A percentile compares a stretch with the other conserved stretches of the same genome.
Evolutionary conservation across 768 basidiomycete genomes (phyloP).

Genomic region (Collybia nuda): DNA sequence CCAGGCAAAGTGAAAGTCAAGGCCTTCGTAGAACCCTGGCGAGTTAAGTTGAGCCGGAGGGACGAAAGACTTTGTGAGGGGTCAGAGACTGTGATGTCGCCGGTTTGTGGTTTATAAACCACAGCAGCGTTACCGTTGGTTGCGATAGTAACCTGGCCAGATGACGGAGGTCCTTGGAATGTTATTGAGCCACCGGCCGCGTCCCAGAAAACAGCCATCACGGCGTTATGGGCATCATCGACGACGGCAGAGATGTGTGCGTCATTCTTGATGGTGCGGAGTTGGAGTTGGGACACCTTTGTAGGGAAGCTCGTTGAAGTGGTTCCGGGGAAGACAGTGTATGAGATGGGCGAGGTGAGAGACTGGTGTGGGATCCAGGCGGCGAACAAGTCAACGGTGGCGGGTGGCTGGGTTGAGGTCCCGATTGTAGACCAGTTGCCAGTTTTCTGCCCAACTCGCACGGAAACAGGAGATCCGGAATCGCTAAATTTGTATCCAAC

Average conservation of each 20-base stretch:
- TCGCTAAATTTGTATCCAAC: conserved; percentile 57
- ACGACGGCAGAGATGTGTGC: conserved; percentile 47
- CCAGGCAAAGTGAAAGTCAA: conserved; percentile 20
- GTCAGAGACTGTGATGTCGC: conserved; percentile 60
- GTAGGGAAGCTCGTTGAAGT: conserved; percentile 35
- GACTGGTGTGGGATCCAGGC: conserved; percentile 55
- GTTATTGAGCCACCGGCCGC: conserved; percentile 40
- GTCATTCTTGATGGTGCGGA: conserved; percentile 48
- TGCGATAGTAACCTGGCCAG: conserved; percentile 30
- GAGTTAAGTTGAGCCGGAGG: conserved; percentile 29
- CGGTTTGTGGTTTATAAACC: conserved; percentile 39
- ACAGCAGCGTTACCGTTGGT: conserved; percentile 44
- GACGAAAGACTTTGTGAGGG: conserved; percentile 54
- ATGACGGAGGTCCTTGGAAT: conserved; percentile 24
- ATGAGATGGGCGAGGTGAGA: conserved; percentile 39
- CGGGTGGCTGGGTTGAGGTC: conserved; percentile 56
- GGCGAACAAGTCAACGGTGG: conserved; percentile 61
- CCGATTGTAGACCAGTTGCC: conserved; percentile 68
- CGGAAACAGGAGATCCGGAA: conserved; percentile 24
- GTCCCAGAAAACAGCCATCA: conserved; percentile 60
- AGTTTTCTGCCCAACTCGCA: conserved; percentile 45
- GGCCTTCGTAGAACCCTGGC: conserved; percentile 25
- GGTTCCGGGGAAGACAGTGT: conserved; percentile 58
- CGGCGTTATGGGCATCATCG: conserved; percentile 39
- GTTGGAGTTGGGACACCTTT: conserved; percentile 29